Percentiles rank a stretch among this genome's conserved stretches.
Evolutionary conservation across 2,329 filamentous ascomycete genomes (phyloP).

Genomic region (Trichoderma sp.): DNA sequence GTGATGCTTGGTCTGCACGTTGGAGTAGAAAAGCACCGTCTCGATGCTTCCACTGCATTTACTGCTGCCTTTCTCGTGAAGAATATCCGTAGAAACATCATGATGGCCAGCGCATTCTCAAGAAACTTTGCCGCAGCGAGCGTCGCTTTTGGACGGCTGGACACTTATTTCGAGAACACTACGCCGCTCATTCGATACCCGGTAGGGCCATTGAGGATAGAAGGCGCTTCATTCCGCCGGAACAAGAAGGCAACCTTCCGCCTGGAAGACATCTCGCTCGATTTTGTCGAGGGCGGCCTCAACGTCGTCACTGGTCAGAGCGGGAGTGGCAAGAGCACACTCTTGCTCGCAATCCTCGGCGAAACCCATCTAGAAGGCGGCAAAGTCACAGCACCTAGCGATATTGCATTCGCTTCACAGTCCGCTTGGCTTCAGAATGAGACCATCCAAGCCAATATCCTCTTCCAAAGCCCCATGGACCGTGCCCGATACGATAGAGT

Average conservation of each 20-base stretch:
- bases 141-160: conserved; percentile 53
- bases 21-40: conserved; percentile 47
- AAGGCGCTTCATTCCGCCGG: conserved; percentile 51
- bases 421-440: conserved; percentile 61
- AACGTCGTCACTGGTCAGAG: conserved; percentile 58
- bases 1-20: conserved; percentile 58
- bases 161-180: conserved; percentile 56
- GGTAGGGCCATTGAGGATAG: conserved; percentile 50
- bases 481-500: conserved; percentile 55
- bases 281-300: conserved; percentile 56
- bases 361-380: conserved; percentile 55
- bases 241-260: conserved; percentile 53
- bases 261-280: conserved; percentile 50
- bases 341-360: conserved; percentile 56
- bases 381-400: conserved; percentile 50
- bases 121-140: conserved; percentile 40
- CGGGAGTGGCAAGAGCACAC: conserved; percentile 59
- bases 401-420: conserved; percentile 60
- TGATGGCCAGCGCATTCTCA: conserved; percentile 49
- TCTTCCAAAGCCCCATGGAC: conserved; percentile 56
- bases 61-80: conserved; percentile 57
- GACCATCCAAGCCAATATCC: conserved; percentile 56
- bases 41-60: conserved; percentile 60
- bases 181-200: conserved; percentile 52
- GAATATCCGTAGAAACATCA: conserved; percentile 55